A percentile compares a stretch with the other conserved stretches of the same genome.
These are phyloP conservation scores for Sporothrix mexicana DNA, from an alignment of 2,329 filamentous ascomycete genomes.

Conservation along the genomic window DNA sequence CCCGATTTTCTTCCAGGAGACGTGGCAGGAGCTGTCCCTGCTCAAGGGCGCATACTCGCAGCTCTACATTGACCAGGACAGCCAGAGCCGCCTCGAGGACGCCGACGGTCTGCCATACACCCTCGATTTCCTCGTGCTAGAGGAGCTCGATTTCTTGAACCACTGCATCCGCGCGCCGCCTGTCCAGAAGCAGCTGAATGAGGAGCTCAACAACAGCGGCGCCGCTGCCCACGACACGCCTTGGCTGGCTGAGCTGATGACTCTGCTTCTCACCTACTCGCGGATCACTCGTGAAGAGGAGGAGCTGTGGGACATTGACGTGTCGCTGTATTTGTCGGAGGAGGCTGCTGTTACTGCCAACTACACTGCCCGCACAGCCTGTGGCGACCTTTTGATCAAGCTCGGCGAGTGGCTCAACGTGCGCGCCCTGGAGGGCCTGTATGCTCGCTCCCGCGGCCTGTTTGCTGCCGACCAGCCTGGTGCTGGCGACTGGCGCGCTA, in stretches of 20 bases:
- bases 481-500: constrained; percentile 60
- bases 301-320: constrained; percentile 94
- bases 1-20: constrained; percentile 79
- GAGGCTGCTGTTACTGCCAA: constrained; percentile 94
- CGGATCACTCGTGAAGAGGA: constrained; percentile 93
- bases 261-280: constrained; percentile 81
- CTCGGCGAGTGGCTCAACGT: constrained; percentile 86
- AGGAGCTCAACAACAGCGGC: constrained; percentile 69
- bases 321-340: constrained; percentile 93
- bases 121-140: constrained; percentile 88
- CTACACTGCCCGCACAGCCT: constrained; percentile 92
- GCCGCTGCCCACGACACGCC: constrained; percentile 63
- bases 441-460: constrained; percentile 74
- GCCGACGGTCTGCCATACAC: constrained; percentile 92
- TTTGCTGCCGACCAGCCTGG: constrained; percentile 57
- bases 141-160: constrained; percentile 94
- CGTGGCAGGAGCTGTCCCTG: constrained; percentile 84
- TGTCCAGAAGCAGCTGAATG: constrained; percentile 86
- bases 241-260: constrained; percentile 89
- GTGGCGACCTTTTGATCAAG: constrained; percentile 90
- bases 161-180: constrained; percentile 86
- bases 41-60: constrained; percentile 76
- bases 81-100: constrained; percentile 87
- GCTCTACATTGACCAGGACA: constrained; percentile 84
- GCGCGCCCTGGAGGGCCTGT: constrained; percentile 77